phyloP scores from a whole-genome alignment of 1,284 basidiomycete species.

The Xerocomus minutiporus region DNA sequence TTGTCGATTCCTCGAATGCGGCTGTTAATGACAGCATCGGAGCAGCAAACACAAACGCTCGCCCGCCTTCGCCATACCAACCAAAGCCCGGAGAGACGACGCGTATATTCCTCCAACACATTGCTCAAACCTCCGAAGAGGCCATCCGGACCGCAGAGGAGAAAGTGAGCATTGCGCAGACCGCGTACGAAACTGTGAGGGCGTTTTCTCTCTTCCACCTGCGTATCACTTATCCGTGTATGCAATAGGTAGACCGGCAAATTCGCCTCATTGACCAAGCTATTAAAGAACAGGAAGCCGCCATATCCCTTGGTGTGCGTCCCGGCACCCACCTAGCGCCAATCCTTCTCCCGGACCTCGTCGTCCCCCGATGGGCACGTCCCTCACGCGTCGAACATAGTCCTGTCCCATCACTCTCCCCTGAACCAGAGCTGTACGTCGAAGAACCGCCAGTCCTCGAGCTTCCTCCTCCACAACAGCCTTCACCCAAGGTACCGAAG shows the following conservation, averaged over 20 bases:
- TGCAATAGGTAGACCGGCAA: conserved; percentile 57
- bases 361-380: conserved; percentile 49
- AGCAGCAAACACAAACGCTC: neutral
- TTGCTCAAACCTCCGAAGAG: conserved; percentile 59
- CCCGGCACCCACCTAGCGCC: conserved; percentile 51
- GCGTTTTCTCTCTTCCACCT: neutral
- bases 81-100: conserved; percentile 32
- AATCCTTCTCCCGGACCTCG: conserved; percentile 56
- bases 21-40: neutral
- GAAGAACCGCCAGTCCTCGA: conserved; percentile 23
- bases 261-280: conserved; percentile 69
- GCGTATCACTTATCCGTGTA: conserved; percentile 2
- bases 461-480: conserved; percentile 2
- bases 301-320: conserved; percentile 50
- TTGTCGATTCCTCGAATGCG: neutral
- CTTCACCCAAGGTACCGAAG: conserved; percentile 17
- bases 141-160: conserved; percentile 61
- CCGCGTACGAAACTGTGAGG: conserved; percentile 62
- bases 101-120: conserved; percentile 49
- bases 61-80: conserved; percentile 1
- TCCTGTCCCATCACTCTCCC: conserved; percentile 37
- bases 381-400: conserved; percentile 40
- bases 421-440: conserved; percentile 21
- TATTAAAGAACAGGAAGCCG: conserved; percentile 66
- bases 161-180: conserved; percentile 67